Conservation (phyloP, 768 basidiomycete genomes). For the Amanita thiersii region DNA sequence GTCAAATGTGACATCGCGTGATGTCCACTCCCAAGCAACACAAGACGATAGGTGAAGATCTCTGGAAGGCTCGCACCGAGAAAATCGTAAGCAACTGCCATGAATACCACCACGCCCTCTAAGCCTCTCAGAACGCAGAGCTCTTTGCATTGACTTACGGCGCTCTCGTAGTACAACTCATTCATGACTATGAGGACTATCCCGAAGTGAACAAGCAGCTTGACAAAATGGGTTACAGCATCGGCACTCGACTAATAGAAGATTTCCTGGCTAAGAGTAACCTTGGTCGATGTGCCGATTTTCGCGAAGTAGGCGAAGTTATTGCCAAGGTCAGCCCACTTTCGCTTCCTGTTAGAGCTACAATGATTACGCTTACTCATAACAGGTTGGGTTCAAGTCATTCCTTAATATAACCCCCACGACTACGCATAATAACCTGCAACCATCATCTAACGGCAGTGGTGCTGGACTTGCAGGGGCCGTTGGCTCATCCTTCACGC, state of each 20-base stretch:
- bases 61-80: conserved; percentile 92
- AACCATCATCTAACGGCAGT: conserved; percentile 35
- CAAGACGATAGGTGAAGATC: conserved; percentile 86
- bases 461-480: conserved; percentile 31
- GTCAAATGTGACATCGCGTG: conserved; percentile 22
- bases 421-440: conserved; percentile 60
- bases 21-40: conserved; percentile 75
- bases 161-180: conserved; percentile 94
- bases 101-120: conserved; percentile 10
- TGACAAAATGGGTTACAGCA: conserved; percentile 99
- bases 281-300: conserved; percentile 89
- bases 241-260: conserved; percentile 92
- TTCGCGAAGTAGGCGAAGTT: conserved; percentile 92
- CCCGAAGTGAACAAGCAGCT: conserved; percentile 92
- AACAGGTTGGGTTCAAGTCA: conserved; percentile 93
- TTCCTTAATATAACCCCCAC: conserved; percentile 89
- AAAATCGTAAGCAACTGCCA: conserved; percentile 66
- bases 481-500: conserved; percentile 59
- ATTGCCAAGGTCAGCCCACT: conserved; percentile 69
- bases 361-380: conserved; percentile 3
- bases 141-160: conserved; percentile 96
- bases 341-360: not conserved
- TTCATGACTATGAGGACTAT: conserved; percentile 99
- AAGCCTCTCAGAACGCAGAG: conserved; percentile 76
- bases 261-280: conserved; percentile 92